Conservation (phyloP, 2,329 filamentous ascomycete species). For the Arthroderma sp. region DNA sequence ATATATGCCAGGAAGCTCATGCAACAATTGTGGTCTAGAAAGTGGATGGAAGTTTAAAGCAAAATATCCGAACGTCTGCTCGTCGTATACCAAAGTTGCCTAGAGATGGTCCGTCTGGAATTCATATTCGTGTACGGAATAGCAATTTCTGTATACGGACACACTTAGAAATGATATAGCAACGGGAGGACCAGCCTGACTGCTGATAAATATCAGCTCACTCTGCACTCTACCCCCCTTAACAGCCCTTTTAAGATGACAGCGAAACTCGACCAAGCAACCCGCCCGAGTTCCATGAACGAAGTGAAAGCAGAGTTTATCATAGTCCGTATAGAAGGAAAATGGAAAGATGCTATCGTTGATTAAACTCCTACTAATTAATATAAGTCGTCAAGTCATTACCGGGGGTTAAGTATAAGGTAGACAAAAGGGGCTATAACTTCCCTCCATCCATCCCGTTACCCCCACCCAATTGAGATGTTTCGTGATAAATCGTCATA, state of each 20-base stretch:
- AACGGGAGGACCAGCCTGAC: no score
- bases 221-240: no score
- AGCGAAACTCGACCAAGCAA: background rate
- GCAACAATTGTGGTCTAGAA: no score
- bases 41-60: no score
- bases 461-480: constrained; percentile 1
- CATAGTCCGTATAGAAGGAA: background rate
- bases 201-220: no score
- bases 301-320: background rate
- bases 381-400: constrained; percentile 5
- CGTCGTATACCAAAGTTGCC: no score
- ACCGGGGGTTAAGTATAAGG: background rate
- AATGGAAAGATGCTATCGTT: constrained; percentile 1
- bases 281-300: background rate
- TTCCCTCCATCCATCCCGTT: background rate
- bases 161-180: no score
- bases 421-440: background rate
- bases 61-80: no score
- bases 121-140: no score
- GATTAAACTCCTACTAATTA: constrained; percentile 4
- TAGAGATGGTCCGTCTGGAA: no score
- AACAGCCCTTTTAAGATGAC: background rate
- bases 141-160: no score
- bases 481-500: constrained; percentile 5
- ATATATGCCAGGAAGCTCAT: background rate